Base-by-base conservation (phyloP, 495 filamentous ascomycete genomes). In the Aspergillus leporis region DNA sequence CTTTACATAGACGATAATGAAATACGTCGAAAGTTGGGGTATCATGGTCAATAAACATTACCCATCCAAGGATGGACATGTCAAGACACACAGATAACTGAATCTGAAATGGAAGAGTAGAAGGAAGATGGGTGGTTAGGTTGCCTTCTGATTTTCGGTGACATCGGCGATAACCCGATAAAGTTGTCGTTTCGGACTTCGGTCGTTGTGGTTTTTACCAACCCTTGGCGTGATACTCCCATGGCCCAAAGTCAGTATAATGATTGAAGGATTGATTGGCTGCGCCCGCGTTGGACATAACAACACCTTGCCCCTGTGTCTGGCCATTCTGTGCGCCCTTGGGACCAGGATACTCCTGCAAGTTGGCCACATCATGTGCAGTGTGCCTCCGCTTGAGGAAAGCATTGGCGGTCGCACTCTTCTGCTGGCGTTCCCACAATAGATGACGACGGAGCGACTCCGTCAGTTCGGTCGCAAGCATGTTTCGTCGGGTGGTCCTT, bases 401-500 rank as follows among this genome's bases (percentile, higher is more conserved):
- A 5, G 93, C 92, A 59, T 89, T 90, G 55, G 89, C 88, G 4
- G 92, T 96, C 31, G 89, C 87, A 58, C 90, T 90, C 83, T 93
- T 96, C 78, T 93, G 90, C 65, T 93, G 89, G 23, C 90, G 88
- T 65, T 93, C 90, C 87, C 88, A 92, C 14, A 93, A 77, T n/a
- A 93, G 79, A 58, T 92, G 85, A 62, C 85, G 85, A 19, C 90
- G 83, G 16, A 93, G 79, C 30, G 89, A 92, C 64, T 90, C 88
- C 4, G 90, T 91, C 61, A 99, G 78, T 74, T 99, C 94, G 23
- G 91, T 93, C 34, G 91, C 87, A 55, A 99, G 84, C 94, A 99
- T 99, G 74, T 99, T 96, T 46, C 93, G 84, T 47, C 95, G 86
- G 0, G 95, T 99, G 0, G 95, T 97, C 57, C 91, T 84, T 0